phyloP scores from a whole-genome alignment of 371 early-diverging fungal species.

The Lichtheimia ornata region DNA sequence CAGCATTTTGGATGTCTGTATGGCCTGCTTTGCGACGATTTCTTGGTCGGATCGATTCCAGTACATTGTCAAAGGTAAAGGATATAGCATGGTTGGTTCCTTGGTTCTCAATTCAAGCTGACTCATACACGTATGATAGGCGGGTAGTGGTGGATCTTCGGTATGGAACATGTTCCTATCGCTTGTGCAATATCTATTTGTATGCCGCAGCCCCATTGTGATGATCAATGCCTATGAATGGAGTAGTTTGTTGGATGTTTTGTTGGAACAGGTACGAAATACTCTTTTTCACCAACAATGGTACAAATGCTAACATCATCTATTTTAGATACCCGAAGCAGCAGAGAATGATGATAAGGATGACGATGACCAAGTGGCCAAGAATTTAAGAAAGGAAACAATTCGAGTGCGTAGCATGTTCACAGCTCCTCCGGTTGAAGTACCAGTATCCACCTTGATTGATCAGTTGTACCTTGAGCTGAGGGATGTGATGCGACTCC shows the following conservation, averaged over 20 bases:
- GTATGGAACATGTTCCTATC: conserved; percentile 53
- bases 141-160: conserved; percentile 38
- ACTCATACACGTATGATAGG: conserved; percentile 13
- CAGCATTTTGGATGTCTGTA: conserved; percentile 39
- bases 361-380: conserved; percentile 5
- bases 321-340: not conserved
- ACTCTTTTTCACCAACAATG: not conserved
- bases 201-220: conserved; percentile 37
- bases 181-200: conserved; percentile 45
- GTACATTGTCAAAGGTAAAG: conserved; percentile 30
- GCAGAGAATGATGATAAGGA: not conserved
- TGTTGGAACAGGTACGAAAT: conserved; percentile 33
- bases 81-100: too few relatives aligned
- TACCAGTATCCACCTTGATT: conserved; percentile 34
- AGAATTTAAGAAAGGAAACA: conserved; percentile 30
- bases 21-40: conserved; percentile 43
- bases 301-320: not conserved
- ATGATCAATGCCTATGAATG: conserved; percentile 51
- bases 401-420: conserved; percentile 41
- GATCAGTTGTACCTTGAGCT: conserved; percentile 48
- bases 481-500: conserved; percentile 49
- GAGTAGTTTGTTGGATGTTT: conserved; percentile 36
- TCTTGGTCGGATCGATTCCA: conserved; percentile 29
- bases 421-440: conserved; percentile 44
- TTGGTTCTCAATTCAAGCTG: not conserved